These are phyloP conservation scores for Arthromyces matolae DNA, from an alignment of 768 basidiomycete genomes.

Conservation along the genomic window DNA sequence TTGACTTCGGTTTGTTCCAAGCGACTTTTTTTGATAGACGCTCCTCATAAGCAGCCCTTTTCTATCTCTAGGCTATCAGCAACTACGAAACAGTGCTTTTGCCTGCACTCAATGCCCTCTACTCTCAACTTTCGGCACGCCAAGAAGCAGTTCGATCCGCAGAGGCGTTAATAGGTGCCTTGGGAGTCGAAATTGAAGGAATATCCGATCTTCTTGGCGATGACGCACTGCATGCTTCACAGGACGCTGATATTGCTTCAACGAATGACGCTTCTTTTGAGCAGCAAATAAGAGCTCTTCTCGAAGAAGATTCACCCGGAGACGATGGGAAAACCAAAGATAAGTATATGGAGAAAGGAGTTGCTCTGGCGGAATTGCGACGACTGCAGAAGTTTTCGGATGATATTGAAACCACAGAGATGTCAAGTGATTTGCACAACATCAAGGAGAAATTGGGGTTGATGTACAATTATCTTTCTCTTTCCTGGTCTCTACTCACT, in stretches of 20 bases:
- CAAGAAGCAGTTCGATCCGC: slow-evolving; percentile 21
- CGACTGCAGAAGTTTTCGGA: background rate
- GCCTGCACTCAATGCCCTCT: slow-evolving; percentile 20
- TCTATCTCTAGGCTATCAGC: slow-evolving; percentile 15
- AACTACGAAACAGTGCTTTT: slow-evolving; percentile 20
- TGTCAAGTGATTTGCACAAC: background rate
- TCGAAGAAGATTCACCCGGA: slow-evolving; percentile 12
- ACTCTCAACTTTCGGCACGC: slow-evolving; percentile 16
- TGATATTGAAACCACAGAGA: background rate
- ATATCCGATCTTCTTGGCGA: slow-evolving; percentile 7
- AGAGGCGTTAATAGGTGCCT: slow-evolving; percentile 29
- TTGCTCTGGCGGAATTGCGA: slow-evolving; percentile 20
- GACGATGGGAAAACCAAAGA: slow-evolving; percentile 10
- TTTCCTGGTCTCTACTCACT: background rate
- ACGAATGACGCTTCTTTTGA: slow-evolving; percentile 13
- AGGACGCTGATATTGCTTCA: background rate
- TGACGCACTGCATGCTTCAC: background rate
- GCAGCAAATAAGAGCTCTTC: slow-evolving; percentile 8
- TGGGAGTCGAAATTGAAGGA: slow-evolving; percentile 32
- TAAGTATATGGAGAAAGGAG: slow-evolving; percentile 12
- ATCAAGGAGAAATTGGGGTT: slow-evolving; percentile 3
- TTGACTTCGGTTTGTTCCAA: background rate
- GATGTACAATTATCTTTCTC: slow-evolving; percentile 1
- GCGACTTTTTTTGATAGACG: background rate
- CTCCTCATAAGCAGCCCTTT: background rate